A percentile compares a stretch with the other conserved stretches of the same genome.
phyloP scores from a whole-genome alignment of 2,329 filamentous ascomycete species.

The Diaporthe destruens region DNA sequence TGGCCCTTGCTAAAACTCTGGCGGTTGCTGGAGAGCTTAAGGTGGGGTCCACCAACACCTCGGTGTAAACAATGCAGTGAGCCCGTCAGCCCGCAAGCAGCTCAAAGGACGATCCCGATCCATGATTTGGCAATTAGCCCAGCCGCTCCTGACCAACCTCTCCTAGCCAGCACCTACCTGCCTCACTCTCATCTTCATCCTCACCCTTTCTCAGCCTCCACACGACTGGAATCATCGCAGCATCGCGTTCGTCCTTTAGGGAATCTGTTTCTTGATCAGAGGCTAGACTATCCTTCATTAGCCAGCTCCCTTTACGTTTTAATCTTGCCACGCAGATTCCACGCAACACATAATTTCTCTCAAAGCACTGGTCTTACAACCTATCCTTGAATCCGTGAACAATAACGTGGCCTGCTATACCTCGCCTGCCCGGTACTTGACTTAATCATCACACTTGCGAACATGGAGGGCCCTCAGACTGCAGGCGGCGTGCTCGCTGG shows the following conservation, averaged over 20 bases:
- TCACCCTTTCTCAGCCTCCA: slow-evolving; percentile 3
- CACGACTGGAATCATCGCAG: slow-evolving; percentile 13
- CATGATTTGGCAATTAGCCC: slow-evolving; percentile 28
- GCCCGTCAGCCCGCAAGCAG: slow-evolving; percentile 28
- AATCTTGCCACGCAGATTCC: slow-evolving; percentile 2
- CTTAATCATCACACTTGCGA: slow-evolving; percentile 38
- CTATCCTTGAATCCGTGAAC: background rate
- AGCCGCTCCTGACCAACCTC: slow-evolving; percentile 6
- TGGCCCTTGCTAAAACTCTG: slow-evolving; percentile 33
- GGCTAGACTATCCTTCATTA: slow-evolving; percentile 25
- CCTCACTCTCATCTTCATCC: background rate
- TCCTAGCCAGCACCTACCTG: slow-evolving; percentile 21
- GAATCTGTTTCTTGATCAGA: slow-evolving; percentile 8
- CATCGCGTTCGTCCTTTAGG: slow-evolving; percentile 3
- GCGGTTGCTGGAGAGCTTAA: slow-evolving; percentile 37
- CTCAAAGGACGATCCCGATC: slow-evolving; percentile 1
- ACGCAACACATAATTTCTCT: background rate
- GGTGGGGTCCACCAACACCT: slow-evolving; percentile 35
- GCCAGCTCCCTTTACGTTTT: slow-evolving; percentile 19
- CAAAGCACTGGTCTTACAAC: slow-evolving; percentile 16
- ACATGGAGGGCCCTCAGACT: slow-evolving; percentile 73
- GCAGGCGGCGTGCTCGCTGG: slow-evolving; percentile 69
- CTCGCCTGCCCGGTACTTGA: background rate
- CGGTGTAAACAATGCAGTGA: slow-evolving; percentile 42
- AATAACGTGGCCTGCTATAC: slow-evolving; percentile 10